Conservation (phyloP, 2,329 filamentous ascomycete species). For the Colletotrichum tofieldiae region DNA sequence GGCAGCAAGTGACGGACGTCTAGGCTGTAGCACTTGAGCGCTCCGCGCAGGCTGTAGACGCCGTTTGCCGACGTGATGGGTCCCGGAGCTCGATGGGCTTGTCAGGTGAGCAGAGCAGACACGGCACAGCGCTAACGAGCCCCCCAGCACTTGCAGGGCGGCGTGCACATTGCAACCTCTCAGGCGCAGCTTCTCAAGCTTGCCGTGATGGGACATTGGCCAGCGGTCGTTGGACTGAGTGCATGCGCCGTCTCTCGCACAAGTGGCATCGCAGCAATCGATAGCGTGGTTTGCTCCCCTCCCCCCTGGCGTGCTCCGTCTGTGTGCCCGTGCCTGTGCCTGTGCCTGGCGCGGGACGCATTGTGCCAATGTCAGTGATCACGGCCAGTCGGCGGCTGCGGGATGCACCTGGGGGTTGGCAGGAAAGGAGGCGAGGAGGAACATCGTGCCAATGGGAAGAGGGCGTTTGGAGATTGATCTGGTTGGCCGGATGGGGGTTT, state of each 20-base stretch:
- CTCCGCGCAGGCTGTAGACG: conserved; percentile 17
- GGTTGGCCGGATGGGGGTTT: not conserved
- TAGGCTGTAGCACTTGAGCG: not conserved
- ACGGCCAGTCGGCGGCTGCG: conserved; percentile 27
- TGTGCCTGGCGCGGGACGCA: conserved; percentile 13
- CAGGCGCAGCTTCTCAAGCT: conserved; percentile 10
- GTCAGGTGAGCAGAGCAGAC: conserved; percentile 2
- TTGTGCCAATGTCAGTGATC: conserved; percentile 21
- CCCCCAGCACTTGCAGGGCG: conserved; percentile 36
- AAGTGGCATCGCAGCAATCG: conserved; percentile 19
- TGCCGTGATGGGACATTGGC: not conserved
- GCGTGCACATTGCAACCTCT: conserved; percentile 26
- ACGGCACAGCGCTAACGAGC: conserved; percentile 18
- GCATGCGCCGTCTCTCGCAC: conserved; percentile 15
- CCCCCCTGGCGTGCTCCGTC: not conserved
- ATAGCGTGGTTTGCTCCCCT: conserved; percentile 19
- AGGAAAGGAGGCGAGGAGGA: not conserved
- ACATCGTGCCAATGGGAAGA: conserved; percentile 12
- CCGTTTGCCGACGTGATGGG: conserved; percentile 18
- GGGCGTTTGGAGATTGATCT: conserved; percentile 26
- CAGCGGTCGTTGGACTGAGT: not conserved
- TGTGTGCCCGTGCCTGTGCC: conserved; percentile 12
- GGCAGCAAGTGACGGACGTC: not conserved
- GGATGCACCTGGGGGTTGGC: conserved; percentile 3
- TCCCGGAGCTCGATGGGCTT: not conserved